Evolutionary conservation across 176 grass and related monocot genomes (phyloP), one percentile per base, ranked within the genome.

Genomic region (Rhynchospora pubera): DNA sequence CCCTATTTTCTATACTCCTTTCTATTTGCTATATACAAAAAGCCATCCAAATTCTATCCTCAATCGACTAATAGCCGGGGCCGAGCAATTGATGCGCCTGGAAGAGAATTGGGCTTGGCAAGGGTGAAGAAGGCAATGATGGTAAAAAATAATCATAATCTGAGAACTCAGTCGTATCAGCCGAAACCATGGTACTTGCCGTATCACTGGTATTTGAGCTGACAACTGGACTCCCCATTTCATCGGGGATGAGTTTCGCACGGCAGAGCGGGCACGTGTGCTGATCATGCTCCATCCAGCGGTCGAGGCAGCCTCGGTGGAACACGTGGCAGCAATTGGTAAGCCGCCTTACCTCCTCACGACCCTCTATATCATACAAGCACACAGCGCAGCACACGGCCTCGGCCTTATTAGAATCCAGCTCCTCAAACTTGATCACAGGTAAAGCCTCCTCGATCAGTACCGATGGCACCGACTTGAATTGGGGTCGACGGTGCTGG

Each of bases 231-330:
- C n/a, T 65, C 42, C 57, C 50, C 18, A 71, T 78, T 45, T 76
- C 86, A 9, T 44, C 91, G 6, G 88, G 65, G 65, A 92, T 32
- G 65, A 94, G 94, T 75, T 88, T 86, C 24, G 92, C 87, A 62
- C 94, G 94, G 88, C 94, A 89, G 53, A 91, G 90, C 34, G 92
- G 94, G 78, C 92, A 94, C n/a, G 92, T 91, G 80, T 84, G 80
- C 85, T 86, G 92, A 28, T 72, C 78, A 79, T 92, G 87, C 44
- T 89, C 87, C 72, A 94, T 88, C 94, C 94, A 94, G 69, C 91
- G 83, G 85, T 97, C 94, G 47, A 97, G 87, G 88, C 94, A 94
- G 8, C 87, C 92, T 0, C 88, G 90, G 90, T 97, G 94, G 85
- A 94, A 97, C 68, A 92, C 90, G 79, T 97, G 94, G 76, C 91